Evolutionary conservation across 1,284 basidiomycete species (phyloP).

Genomic region (Cystobasidiaceae sp.): DNA sequence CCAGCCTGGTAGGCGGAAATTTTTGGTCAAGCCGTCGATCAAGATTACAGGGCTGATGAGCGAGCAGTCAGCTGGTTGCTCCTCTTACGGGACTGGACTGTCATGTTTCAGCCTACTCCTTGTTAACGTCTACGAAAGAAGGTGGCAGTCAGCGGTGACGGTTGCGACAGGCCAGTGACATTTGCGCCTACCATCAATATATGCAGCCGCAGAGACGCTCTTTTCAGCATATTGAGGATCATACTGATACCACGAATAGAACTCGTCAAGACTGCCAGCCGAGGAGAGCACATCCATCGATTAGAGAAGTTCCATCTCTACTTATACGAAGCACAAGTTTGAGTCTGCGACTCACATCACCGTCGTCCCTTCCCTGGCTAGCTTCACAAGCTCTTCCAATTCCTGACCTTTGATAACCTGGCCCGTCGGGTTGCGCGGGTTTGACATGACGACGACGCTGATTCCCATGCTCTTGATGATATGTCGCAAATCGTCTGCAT

Average conservation of each 20-base stretch:
- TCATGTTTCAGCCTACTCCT: conserved; percentile 38
- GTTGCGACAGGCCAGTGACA: neutral
- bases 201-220: conserved; percentile 73
- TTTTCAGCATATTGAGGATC: conserved; percentile 71
- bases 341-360: conserved; percentile 55
- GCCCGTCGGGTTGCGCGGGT: conserved; percentile 87
- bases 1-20: conserved; percentile 61
- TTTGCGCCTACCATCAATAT: conserved; percentile 55
- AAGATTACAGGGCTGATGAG: conserved; percentile 65
- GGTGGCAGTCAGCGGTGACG: neutral
- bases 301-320: neutral
- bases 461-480: conserved; percentile 61
- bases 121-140: conserved; percentile 60
- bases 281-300: conserved; percentile 69
- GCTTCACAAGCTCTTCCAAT: conserved; percentile 68
- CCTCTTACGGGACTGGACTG: neutral
- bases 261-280: conserved; percentile 52
- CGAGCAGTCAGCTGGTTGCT: neutral
- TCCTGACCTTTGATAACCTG: conserved; percentile 69
- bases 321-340: neutral
- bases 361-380: conserved; percentile 65
- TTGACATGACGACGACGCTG: conserved; percentile 79
- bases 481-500: conserved; percentile 56
- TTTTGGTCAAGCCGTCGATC: conserved; percentile 89
- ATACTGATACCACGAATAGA: conserved; percentile 90